Evolutionary conservation across 2,329 filamentous ascomycete species (phyloP).

Genomic region (Myriosclerotinia scirpicola): DNA sequence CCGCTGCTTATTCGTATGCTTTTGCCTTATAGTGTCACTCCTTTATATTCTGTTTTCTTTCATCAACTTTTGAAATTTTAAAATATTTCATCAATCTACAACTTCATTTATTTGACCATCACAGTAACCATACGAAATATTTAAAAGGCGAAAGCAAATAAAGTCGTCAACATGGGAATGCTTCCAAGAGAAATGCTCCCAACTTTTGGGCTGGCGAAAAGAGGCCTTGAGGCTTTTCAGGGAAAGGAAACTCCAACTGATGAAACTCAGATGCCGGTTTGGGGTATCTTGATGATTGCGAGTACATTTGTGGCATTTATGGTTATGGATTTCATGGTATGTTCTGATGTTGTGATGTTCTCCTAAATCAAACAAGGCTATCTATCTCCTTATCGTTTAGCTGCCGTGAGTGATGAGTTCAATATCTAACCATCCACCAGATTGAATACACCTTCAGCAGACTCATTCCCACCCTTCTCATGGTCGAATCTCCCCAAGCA

Average conservation of each 20-base stretch:
- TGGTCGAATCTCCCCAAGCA: constrained; percentile 59
- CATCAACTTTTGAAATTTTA: neutral
- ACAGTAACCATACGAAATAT: neutral
- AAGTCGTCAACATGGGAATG: constrained; percentile 6
- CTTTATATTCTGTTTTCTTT: neutral
- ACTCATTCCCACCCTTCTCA: constrained; percentile 61
- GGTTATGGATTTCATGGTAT: constrained; percentile 28
- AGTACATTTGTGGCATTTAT: constrained; percentile 25
- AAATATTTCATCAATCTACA: neutral
- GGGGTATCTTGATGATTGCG: constrained; percentile 30
- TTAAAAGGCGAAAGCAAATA: neutral
- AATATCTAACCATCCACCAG: constrained; percentile 32
- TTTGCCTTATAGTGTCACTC: neutral
- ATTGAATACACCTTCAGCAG: constrained; percentile 58
- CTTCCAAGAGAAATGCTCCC: constrained; percentile 3
- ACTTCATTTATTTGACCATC: neutral
- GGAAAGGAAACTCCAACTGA: neutral
- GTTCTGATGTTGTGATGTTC: neutral
- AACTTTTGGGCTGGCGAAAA: neutral
- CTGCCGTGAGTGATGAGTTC: neutral
- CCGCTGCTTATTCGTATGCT: constrained; percentile 4
- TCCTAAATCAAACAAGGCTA: neutral
- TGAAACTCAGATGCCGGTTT: constrained; percentile 30
- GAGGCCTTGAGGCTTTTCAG: constrained; percentile 10
- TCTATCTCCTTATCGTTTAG: neutral